phyloP scores from a whole-genome alignment of 495 filamentous ascomycete species.

The Xylona heveae region DNA sequence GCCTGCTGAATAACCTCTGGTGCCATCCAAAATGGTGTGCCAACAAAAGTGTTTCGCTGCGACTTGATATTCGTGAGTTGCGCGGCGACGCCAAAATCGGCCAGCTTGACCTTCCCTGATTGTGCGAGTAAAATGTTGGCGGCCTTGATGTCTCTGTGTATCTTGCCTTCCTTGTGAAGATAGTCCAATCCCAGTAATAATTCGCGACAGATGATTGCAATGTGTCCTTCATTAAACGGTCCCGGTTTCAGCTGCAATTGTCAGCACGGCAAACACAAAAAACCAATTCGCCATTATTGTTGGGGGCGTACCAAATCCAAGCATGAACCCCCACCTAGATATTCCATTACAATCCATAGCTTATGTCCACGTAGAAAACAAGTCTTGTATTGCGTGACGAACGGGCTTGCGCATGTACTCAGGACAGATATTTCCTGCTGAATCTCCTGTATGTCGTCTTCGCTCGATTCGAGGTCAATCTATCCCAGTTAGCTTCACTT shows the following conservation, averaged over 20 bases:
- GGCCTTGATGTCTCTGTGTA: constrained; percentile 94
- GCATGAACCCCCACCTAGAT: constrained; percentile 80
- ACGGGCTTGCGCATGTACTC: constrained; percentile 79
- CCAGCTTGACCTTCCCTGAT: constrained; percentile 83
- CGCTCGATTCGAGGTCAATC: constrained; percentile 96
- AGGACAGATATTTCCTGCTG: constrained; percentile 94
- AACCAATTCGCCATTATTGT: background rate
- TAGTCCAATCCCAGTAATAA: constrained; percentile 82
- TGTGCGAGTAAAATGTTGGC: constrained; percentile 79
- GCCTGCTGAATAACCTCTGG: constrained; percentile 95
- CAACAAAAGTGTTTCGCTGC: constrained; percentile 95
- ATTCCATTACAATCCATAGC: constrained; percentile 99
- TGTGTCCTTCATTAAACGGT: constrained; percentile 69
- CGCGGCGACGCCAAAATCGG: constrained; percentile 93
- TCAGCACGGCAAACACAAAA: constrained; percentile 7
- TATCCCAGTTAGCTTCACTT: no score
- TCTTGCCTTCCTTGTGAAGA: constrained; percentile 83
- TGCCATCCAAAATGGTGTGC: constrained; percentile 99
- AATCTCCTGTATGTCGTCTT: constrained; percentile 95
- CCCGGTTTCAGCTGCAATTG: constrained; percentile 70
- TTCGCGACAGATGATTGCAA: constrained; percentile 86
- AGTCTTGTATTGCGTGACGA: constrained; percentile 88
- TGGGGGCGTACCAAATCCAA: constrained; percentile 51
- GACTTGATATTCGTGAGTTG: constrained; percentile 96
- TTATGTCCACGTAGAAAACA: constrained; percentile 89